These are phyloP conservation scores for Paraphaeosphaeria minitans DNA, from an alignment of 2,329 filamentous ascomycete species.

Conservation along the genomic window DNA sequence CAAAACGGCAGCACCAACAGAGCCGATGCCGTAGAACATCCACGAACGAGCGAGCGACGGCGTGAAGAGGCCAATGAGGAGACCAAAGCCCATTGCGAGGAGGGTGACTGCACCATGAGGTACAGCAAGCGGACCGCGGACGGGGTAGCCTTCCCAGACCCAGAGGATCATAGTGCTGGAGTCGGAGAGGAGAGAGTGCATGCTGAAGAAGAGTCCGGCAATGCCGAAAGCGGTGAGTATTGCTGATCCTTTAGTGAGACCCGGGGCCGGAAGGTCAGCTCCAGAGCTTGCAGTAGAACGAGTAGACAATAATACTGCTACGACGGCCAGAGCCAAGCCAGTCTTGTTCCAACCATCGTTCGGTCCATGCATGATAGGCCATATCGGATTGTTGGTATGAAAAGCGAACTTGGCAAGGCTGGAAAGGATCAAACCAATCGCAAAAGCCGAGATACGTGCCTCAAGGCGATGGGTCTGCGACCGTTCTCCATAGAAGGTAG, in stretches of 20 bases:
- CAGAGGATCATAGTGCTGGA: constrained; percentile 99
- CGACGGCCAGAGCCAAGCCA: constrained; percentile 74
- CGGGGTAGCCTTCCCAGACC: constrained; percentile 96
- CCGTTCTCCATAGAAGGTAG: constrained; percentile 79
- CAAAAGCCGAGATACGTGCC: constrained; percentile 78
- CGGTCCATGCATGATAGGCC: constrained; percentile 87
- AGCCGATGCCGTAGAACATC: constrained; percentile 78
- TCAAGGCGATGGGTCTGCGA: constrained; percentile 77
- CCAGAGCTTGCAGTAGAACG: constrained; percentile 60
- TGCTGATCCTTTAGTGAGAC: constrained; percentile 69
- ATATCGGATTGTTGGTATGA: constrained; percentile 94
- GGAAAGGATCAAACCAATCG: constrained; percentile 81
- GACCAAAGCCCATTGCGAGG: constrained; percentile 81
- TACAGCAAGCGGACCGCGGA: constrained; percentile 83
- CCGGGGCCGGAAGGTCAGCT: constrained; percentile 55
- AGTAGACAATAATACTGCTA: constrained; percentile 78
- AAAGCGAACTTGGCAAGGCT: constrained; percentile 91
- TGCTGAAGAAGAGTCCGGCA: constrained; percentile 81
- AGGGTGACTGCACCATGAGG: constrained; percentile 91
- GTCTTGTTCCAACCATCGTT: constrained; percentile 94
- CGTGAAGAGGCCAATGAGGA: constrained; percentile 75
- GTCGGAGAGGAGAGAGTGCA: constrained; percentile 93
- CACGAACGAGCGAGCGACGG: constrained; percentile 76
- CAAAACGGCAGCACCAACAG: constrained; percentile 76
- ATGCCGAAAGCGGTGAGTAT: constrained; percentile 77